These are phyloP conservation scores for Uronychia binucleata DNA, from an alignment of 73 alveolate species.

Conservation along the genomic window DNA sequence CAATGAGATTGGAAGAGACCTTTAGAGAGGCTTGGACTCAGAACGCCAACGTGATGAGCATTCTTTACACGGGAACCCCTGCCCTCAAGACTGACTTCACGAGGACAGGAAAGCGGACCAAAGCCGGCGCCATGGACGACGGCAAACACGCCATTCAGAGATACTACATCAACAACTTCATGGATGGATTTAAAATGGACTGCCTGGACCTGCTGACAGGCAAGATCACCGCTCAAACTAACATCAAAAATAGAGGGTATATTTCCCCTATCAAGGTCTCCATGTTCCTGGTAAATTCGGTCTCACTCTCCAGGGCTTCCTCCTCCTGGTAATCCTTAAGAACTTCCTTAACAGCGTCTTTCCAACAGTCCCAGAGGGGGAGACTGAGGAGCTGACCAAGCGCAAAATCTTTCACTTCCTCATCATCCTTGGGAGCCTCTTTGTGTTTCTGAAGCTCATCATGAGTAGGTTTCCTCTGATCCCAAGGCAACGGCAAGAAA, in stretches of 20 bases:
- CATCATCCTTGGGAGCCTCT: neutral
- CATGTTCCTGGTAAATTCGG: neutral
- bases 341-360: neutral
- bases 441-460: neutral
- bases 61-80: slow-evolving; percentile 96
- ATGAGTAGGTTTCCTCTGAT: neutral
- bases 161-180: slow-evolving; percentile 92
- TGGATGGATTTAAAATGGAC: slow-evolving; percentile 90
- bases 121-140: slow-evolving; percentile 86
- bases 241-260: slow-evolving; percentile 1
- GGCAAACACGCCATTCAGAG: slow-evolving; percentile 87
- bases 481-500: slow-evolving; percentile 39
- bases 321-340: neutral
- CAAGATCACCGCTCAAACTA: neutral
- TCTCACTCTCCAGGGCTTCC: neutral
- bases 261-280: neutral
- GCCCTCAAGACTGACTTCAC: slow-evolving; percentile 98
- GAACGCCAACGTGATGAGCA: slow-evolving; percentile 90
- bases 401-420: neutral
- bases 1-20: slow-evolving; percentile 77
- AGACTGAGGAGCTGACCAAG: too few species aligned
- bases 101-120: slow-evolving; percentile 96
- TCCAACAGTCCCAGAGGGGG: neutral
- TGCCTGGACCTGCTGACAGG: slow-evolving; percentile 71
- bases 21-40: slow-evolving; percentile 97